Percentiles rank a stretch among this genome's conserved stretches.
Evolutionary conservation across 78 protist genomes (phyloP).

Genomic region (Monosiga brevicollis): DNA sequence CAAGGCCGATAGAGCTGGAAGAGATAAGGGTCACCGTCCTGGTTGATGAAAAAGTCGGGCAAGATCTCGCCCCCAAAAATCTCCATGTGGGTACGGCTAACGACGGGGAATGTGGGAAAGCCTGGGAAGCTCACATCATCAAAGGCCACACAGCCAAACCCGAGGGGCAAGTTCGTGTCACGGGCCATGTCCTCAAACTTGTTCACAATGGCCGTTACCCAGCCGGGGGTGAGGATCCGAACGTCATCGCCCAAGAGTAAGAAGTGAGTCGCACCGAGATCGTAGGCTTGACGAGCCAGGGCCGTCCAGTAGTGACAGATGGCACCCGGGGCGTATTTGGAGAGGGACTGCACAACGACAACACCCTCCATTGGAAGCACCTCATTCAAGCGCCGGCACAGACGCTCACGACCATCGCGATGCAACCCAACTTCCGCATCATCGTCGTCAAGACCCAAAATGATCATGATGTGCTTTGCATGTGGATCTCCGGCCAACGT

Average conservation of each 20-base stretch:
- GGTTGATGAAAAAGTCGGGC: constrained; percentile 2
- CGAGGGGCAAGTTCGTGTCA: background rate
- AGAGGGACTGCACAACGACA: background rate
- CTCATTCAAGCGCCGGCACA: background rate
- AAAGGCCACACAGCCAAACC: constrained; percentile 16
- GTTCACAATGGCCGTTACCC: background rate
- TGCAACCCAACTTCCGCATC: background rate
- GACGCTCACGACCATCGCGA: background rate
- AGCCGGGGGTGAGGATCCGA: background rate
- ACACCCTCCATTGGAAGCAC: background rate
- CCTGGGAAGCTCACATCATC: background rate
- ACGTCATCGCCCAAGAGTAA: background rate
- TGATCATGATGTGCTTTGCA: background rate
- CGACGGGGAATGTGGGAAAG: constrained; percentile 10
- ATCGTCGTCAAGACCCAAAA: background rate
- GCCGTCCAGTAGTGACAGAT: background rate
- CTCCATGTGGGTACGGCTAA: background rate
- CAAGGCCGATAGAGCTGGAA: constrained; percentile 1
- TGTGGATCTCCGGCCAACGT: background rate
- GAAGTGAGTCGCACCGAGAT: background rate
- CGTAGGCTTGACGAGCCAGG: background rate
- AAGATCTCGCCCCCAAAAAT: background rate
- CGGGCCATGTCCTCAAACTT: background rate
- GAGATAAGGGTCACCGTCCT: constrained; percentile 14
- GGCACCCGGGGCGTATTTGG: background rate